Conservation (phyloP, 2,329 filamentous ascomycete genomes). For the Arachnopeziza araneosa region DNA sequence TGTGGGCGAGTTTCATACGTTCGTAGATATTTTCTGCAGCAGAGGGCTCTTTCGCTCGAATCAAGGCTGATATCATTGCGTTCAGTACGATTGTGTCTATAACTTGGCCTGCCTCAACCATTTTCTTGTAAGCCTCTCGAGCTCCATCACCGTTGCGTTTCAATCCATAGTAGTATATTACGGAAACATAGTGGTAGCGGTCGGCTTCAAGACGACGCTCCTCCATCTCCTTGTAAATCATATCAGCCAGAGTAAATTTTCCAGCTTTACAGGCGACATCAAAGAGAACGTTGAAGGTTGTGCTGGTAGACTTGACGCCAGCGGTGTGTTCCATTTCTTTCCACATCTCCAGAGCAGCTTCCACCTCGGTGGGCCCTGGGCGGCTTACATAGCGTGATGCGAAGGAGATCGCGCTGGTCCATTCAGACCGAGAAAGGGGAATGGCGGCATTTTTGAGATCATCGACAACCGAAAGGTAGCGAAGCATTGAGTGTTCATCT, state of each 20-base stretch:
- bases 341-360: constrained; percentile 74
- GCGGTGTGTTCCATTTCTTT: constrained; percentile 79
- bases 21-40: constrained; percentile 77
- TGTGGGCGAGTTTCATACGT: constrained; percentile 62
- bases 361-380: constrained; percentile 53
- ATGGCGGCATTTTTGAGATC: constrained; percentile 75
- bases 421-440: constrained; percentile 61
- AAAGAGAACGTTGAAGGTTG: constrained; percentile 93
- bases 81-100: constrained; percentile 86
- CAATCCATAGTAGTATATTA: constrained; percentile 81
- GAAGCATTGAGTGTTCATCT: constrained; percentile 56
- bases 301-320: constrained; percentile 58
- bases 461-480: constrained; percentile 77
- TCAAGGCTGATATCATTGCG: constrained; percentile 72
- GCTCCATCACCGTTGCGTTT: constrained; percentile 68
- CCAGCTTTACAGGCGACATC: constrained; percentile 81
- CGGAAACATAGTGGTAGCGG: constrained; percentile 73
- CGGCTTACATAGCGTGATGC: constrained; percentile 64
- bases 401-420: constrained; percentile 80
- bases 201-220: constrained; percentile 62
- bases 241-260: constrained; percentile 78
- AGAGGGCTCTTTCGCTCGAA: constrained; percentile 68
- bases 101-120: constrained; percentile 80
- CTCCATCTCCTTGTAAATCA: constrained; percentile 77
- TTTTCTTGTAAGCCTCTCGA: constrained; percentile 70